These are phyloP conservation scores for Lycium ferocissimum DNA, from an alignment of 257 asterid genomes.

Conservation along the genomic window DNA sequence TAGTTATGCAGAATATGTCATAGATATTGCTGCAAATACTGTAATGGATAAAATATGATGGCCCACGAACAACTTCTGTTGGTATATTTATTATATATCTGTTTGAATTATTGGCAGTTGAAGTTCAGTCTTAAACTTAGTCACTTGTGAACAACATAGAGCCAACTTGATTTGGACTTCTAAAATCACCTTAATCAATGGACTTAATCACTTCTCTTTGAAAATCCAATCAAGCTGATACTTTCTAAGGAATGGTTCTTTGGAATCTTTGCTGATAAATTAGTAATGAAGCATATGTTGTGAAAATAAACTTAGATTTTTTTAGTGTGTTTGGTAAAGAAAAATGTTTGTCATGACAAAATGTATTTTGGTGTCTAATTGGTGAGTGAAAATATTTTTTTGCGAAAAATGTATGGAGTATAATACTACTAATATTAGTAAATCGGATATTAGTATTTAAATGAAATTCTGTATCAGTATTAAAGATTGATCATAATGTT, in stretches of 20 bases:
- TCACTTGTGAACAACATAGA: background rate
- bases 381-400: no score
- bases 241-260: background rate
- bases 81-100: no score
- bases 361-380: background rate
- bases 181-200: background rate
- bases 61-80: conserved; percentile 3
- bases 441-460: background rate
- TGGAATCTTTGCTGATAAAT: background rate
- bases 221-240: background rate
- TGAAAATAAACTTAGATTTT: no score
- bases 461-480: background rate
- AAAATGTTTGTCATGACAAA: no score
- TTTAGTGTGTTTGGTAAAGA: background rate
- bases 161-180: background rate
- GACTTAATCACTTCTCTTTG: background rate
- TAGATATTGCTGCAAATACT: background rate
- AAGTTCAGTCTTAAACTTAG: background rate
- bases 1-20: background rate
- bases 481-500: background rate
- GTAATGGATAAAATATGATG: background rate
- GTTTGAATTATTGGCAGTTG: background rate
- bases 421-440: no score
- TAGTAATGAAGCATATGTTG: no score
- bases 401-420: background rate